These are phyloP conservation scores for Trametes sp. DNA, from an alignment of 1,284 basidiomycete genomes.

Conservation along the genomic window DNA sequence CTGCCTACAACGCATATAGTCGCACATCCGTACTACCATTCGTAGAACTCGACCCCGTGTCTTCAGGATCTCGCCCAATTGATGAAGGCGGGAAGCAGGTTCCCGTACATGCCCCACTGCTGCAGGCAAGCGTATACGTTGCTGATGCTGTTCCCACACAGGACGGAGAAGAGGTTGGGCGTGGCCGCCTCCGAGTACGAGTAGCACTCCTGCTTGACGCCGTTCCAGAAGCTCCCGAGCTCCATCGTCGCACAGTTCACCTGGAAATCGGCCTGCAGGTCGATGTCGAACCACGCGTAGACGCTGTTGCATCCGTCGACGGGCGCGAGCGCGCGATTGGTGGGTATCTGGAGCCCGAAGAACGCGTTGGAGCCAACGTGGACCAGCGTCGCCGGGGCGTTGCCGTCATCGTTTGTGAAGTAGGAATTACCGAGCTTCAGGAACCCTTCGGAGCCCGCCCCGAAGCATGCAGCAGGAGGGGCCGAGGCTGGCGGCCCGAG, in stretches of 20 bases:
- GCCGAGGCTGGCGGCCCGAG: not conserved
- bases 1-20: constrained; percentile 24
- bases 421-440: constrained; percentile 15
- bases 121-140: constrained; percentile 18
- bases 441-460: constrained; percentile 15
- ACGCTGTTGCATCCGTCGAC: not conserved
- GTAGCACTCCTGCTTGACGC: constrained; percentile 17
- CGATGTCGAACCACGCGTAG: not conserved
- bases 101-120: not conserved
- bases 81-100: constrained; percentile 7
- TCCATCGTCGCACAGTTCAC: constrained; percentile 17
- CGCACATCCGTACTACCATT: too few relatives aligned
- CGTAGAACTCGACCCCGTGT: too few relatives aligned
- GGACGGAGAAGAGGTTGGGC: not conserved
- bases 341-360: constrained; percentile 14
- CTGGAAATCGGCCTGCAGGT: not conserved
- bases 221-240: constrained; percentile 17
- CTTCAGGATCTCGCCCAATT: constrained; percentile 8
- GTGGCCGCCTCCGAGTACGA: not conserved
- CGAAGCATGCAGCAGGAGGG: constrained; percentile 10
- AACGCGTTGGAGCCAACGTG: constrained; percentile 15
- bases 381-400: constrained; percentile 1
- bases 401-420: constrained; percentile 5
- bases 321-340: not conserved
- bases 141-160: constrained; percentile 16